Conservation (phyloP, 148 eudicot species). For the Camellia granthamiana region DNA sequence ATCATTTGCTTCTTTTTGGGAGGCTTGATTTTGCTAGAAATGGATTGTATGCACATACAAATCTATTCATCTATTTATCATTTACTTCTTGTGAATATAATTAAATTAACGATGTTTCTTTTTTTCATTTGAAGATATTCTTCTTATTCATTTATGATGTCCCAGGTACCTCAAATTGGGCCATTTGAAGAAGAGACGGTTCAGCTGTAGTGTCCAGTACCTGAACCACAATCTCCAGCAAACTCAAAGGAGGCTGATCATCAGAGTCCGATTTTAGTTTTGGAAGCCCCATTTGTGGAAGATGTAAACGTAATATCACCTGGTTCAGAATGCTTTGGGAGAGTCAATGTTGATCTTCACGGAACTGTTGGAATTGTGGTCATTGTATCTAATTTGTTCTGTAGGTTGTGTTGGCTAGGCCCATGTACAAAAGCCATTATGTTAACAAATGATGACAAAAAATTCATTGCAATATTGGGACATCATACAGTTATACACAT, state of each 20-base stretch:
- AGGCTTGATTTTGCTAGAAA: background rate
- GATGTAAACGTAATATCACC: slow-evolving; percentile 48
- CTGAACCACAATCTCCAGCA: slow-evolving; percentile 55
- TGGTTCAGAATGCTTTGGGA: slow-evolving; percentile 76
- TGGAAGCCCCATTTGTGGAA: slow-evolving; percentile 60
- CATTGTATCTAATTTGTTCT: background rate
- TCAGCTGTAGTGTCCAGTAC: slow-evolving; percentile 29
- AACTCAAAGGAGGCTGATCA: slow-evolving; percentile 78
- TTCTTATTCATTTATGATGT: slow-evolving; percentile 14
- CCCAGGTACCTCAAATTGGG: slow-evolving; percentile 38
- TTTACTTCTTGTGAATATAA: slow-evolving; percentile 3
- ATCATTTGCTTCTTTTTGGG: background rate
- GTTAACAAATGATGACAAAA: background rate
- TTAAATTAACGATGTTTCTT: slow-evolving; percentile 10
- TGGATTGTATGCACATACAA: background rate
- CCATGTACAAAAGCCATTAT: background rate
- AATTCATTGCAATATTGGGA: background rate
- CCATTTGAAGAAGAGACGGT: slow-evolving; percentile 31
- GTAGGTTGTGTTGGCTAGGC: background rate
- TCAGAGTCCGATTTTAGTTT: slow-evolving; percentile 76
- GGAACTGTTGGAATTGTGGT: background rate
- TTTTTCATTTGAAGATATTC: background rate
- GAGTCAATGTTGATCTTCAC: slow-evolving; percentile 54
- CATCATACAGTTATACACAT: background rate
- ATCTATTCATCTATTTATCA: background rate